Evolutionary conservation across 2,329 filamentous ascomycete genomes (phyloP).

Genomic region (Exophiala oligosperma): DNA sequence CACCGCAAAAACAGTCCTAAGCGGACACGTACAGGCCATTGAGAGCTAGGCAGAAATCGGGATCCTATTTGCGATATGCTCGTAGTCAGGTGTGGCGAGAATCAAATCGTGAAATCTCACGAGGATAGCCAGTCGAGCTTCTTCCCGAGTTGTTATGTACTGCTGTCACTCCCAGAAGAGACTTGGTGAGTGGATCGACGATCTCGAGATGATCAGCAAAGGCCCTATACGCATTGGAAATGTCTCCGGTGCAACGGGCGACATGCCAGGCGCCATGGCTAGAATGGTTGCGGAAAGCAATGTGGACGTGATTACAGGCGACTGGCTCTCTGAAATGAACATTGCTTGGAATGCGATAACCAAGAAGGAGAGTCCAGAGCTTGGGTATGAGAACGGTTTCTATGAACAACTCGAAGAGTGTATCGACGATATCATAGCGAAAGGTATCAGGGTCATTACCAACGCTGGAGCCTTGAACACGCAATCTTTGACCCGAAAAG

Average conservation of each 20-base stretch:
- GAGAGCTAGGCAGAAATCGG: no score
- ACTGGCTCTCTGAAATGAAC: conserved; percentile 52
- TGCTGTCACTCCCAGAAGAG: no score
- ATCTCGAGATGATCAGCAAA: conserved; percentile 11
- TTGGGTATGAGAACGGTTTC: conserved; percentile 31
- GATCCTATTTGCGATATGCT: no score
- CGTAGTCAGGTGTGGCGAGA: no score
- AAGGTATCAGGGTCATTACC: conserved; percentile 23
- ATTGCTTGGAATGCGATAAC: conserved; percentile 46
- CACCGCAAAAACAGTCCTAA: no score
- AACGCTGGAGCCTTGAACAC: conserved; percentile 29
- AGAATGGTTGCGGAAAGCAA: conserved; percentile 13
- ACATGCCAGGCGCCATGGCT: conserved; percentile 8
- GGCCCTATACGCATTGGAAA: conserved; percentile 25
- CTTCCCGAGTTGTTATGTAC: no score
- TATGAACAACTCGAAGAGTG: conserved; percentile 20
- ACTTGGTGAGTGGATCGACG: background rate
- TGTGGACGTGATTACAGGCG: conserved; percentile 54
- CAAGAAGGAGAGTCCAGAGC: conserved; percentile 18
- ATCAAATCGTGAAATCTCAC: no score
- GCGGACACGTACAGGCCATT: no score
- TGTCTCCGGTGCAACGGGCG: conserved; percentile 14
- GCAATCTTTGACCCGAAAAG: background rate
- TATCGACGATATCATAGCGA: conserved; percentile 6
- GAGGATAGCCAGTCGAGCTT: no score